phyloP scores from a whole-genome alignment of 306 rosid species.

The Albizia julibrissin region DNA sequence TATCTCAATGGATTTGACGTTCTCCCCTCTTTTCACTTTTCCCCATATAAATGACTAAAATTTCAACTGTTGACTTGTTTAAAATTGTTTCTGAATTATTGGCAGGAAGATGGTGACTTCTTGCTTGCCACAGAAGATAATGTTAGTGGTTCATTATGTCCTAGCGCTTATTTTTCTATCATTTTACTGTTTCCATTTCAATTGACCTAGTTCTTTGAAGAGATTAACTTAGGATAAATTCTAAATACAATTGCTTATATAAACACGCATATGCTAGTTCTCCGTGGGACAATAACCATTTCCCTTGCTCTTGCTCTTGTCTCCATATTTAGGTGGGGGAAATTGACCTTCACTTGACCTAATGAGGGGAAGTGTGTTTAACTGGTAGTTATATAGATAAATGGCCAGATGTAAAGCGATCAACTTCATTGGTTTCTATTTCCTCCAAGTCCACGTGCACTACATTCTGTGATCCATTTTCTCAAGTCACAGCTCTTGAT shows the following conservation, averaged over 20 bases:
- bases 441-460: conserved; percentile 6
- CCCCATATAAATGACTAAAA: background rate
- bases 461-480: conserved; percentile 10
- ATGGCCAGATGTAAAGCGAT: conserved; percentile 17
- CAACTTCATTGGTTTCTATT: conserved; percentile 9
- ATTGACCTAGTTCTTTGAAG: conserved; percentile 20
- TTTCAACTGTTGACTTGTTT: conserved; percentile 10
- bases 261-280: background rate
- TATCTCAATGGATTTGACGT: background rate
- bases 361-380: background rate
- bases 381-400: conserved; percentile 15
- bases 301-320: background rate
- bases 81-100: conserved; percentile 37
- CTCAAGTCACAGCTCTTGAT: conserved; percentile 10
- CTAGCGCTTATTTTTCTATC: conserved; percentile 11
- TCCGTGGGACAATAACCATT: background rate
- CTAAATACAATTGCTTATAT: background rate
- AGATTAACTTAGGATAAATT: background rate
- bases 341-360: background rate
- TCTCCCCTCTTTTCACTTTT: conserved; percentile 10
- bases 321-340: background rate
- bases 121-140: conserved; percentile 77
- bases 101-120: conserved; percentile 91
- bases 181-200: conserved; percentile 6
- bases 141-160: conserved; percentile 45